phyloP scores from a whole-genome alignment of 495 filamentous ascomycete genomes.

The Aspergillus baeticus region DNA sequence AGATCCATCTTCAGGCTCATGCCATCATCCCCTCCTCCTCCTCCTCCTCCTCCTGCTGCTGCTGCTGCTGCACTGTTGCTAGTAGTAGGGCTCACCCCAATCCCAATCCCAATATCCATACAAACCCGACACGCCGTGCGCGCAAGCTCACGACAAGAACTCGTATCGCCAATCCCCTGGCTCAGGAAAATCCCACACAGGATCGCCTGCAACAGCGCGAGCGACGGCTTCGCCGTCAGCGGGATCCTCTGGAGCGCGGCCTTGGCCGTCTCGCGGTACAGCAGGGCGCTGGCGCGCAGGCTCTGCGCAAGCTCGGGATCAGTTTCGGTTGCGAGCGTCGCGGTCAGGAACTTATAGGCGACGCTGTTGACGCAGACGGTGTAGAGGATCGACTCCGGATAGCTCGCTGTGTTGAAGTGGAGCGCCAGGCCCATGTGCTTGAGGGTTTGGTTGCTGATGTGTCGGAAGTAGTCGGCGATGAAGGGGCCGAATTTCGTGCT shows the following conservation, averaged over 20 bases:
- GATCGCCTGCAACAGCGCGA: conserved; percentile 17
- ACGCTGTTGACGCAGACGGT: conserved; percentile 22
- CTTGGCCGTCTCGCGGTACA: conserved; percentile 18
- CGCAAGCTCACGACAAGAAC: conserved; percentile 16
- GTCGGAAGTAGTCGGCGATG: conserved; percentile 24
- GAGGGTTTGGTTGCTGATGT: conserved; percentile 15
- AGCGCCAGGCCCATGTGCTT: conserved; percentile 22
- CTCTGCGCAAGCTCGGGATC: conserved; percentile 10
- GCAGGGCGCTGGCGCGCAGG: conserved; percentile 5
- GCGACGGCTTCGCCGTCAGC: conserved; percentile 9
- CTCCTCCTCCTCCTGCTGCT: background rate
- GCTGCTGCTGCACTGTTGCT: no score
- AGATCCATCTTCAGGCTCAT: no score
- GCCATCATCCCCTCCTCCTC: background rate
- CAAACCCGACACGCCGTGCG: conserved; percentile 20
- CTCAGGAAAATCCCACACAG: conserved; percentile 22
- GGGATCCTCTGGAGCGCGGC: conserved; percentile 18
- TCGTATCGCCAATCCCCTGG: conserved; percentile 23
- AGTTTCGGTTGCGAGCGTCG: conserved; percentile 6
- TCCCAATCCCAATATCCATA: conserved; percentile 18
- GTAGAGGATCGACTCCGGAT: conserved; percentile 11
- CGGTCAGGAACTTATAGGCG: conserved; percentile 23
- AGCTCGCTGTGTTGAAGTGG: conserved; percentile 6
- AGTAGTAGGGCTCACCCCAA: no score
- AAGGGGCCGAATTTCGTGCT: conserved; percentile 18